These are phyloP conservation scores for Tephrocybe sp. DNA, from an alignment of 768 basidiomycete species.

Conservation along the genomic window DNA sequence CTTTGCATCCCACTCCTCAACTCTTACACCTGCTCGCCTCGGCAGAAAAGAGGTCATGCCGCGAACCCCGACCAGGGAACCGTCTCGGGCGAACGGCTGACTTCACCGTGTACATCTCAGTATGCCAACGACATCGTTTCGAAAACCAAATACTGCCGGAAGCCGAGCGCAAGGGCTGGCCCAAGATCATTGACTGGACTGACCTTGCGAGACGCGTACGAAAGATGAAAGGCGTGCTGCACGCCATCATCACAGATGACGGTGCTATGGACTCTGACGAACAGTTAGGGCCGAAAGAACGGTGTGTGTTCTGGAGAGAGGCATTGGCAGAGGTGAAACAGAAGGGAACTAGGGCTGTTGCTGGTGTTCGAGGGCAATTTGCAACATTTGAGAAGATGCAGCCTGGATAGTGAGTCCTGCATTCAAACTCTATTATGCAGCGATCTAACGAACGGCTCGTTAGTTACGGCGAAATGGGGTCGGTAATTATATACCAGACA, in stretches of 20 bases:
- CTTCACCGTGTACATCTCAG: constrained; percentile 57
- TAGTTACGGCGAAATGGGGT: constrained; percentile 88
- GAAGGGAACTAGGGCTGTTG: constrained; percentile 65
- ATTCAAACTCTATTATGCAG: not conserved
- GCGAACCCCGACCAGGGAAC: constrained; percentile 69
- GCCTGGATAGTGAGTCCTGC: constrained; percentile 78
- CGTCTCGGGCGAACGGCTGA: constrained; percentile 59
- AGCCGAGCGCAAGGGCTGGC: constrained; percentile 75
- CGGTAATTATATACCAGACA: constrained; percentile 76
- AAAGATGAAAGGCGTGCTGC: constrained; percentile 45
- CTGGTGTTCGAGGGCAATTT: constrained; percentile 74
- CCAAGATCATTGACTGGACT: constrained; percentile 67
- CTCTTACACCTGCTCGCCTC: constrained; percentile 53
- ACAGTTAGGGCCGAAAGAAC: constrained; percentile 28
- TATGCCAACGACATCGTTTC: constrained; percentile 80
- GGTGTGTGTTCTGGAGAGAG: constrained; percentile 68
- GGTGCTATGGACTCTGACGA: constrained; percentile 12
- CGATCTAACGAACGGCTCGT: not conserved
- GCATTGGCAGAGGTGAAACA: constrained; percentile 59
- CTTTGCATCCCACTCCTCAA: constrained; percentile 57
- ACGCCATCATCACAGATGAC: constrained; percentile 51
- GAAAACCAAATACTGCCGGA: constrained; percentile 73
- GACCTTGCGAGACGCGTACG: constrained; percentile 52
- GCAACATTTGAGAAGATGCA: constrained; percentile 79
- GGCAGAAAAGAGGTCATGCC: constrained; percentile 52